Base-by-base conservation (phyloP, 108 stramenopile species). In the Fragilariopsis cylindrus region DNA sequence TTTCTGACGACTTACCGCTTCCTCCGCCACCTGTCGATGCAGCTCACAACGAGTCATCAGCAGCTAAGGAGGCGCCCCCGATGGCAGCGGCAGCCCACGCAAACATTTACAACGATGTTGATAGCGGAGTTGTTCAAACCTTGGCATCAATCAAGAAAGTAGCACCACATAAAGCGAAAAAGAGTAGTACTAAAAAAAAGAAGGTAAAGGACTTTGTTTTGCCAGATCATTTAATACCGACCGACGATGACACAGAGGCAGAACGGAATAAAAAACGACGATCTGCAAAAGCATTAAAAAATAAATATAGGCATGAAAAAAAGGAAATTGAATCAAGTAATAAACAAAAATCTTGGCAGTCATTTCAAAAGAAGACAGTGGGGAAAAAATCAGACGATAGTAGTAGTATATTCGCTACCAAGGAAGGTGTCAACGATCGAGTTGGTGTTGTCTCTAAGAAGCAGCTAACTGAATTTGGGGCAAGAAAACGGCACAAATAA, bases 321-420 rank as follows among this genome's bases (percentile, higher is more conserved):
- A 92, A 91, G 60, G 91, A 92, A 66, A 64, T 72, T 8, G 91
- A 92, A 75, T 82, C 85, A 8, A 64, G 74, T 13, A 80, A 90
- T 50, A 89, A 89, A 62, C 88, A 89, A 50, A 87, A 85, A 44
- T 85, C 89, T 18, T 95, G 94, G 94, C 87, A 92, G 69, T 82
- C 81, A 42, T 95, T 95, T 82, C 85, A 87, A 71, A 76, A 79
- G 7, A 81, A 75, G 58, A 70, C 49, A 65, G 87, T 77, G 8
- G 11, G 60, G 12, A 50, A 19, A 57, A 40, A 3, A 50, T 21
- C 9, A 13, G 58, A 53, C 12, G 76, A 70, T 3, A 73, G 49
- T 47, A 50, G 57, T 0, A 90, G 89, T 63, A 94, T 94, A 19
- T 94, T 94, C 81, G 71, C 88, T 8, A 92, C 90, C 0, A 82